Evolutionary conservation across 2,329 filamentous ascomycete genomes (phyloP), one percentile per base, ranked within the genome.

Genomic region (Xylariales sp.): DNA sequence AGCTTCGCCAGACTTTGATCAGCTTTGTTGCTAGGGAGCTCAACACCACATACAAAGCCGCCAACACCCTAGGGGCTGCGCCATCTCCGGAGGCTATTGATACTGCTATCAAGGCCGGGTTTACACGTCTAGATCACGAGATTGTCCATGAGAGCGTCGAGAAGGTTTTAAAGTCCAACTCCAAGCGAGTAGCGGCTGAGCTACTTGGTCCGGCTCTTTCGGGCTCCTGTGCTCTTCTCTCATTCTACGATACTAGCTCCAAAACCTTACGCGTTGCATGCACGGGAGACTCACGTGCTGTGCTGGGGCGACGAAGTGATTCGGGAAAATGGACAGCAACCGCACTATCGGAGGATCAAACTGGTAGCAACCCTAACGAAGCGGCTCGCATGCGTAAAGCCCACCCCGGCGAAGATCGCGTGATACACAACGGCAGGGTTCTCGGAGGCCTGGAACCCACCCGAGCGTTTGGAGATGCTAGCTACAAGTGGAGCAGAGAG

Each of bases 191-290:
- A 14, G 93, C 91, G 3, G 91, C 93, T 5, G 90, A 97, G 63
- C 73, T 95, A 6, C 78, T 98, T 12, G 90, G 90, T 8, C 93
- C 93, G 7, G 94, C 93, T 6, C 72, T 97, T 17, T 96, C 93
- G 3, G 93, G 93, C n/a, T 97, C 94, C 2, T 98, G 93, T 59
- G 94, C 93, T 28, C 78, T 98, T 5, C 76, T 98, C 8, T 95
- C 89, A 6, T 98, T 98, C 66, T 98, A 97, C 63, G 91, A 98
- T 59, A 90, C 82, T 55, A 77, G 78, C 35, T 85, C 85, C 29
- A 89, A 95, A 57, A 80, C 93, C 28, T 74, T 98, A 13, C 81
- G 89, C n/a, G 88, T 97, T 11, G 93, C 93, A 10, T 95, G 89
- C 60, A 95, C 93, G 1, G 93, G 93, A 38, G 93, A 98, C 63